Evolutionary conservation across 139 green algal species (phyloP), one percentile per base, ranked within the genome.

Genomic region (Micractinium sp.): DNA sequence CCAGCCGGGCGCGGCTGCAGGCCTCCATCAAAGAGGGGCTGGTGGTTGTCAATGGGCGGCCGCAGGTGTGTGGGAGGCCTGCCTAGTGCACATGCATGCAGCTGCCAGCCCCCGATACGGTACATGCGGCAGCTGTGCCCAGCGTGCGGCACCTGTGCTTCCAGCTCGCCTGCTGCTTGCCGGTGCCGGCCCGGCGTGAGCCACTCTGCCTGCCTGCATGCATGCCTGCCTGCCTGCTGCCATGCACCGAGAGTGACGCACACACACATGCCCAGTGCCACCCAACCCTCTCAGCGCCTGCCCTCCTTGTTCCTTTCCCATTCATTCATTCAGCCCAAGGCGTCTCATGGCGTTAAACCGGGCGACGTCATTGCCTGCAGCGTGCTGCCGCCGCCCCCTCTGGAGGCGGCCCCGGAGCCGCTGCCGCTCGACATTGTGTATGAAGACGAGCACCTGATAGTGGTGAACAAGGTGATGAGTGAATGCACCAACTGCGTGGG

Each of bases 361-460:
- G 97, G 97, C 0, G 97, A 99, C 89, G 22, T 76, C 1, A 91
- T 99, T 13, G 41, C 36, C 0, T 94, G 88, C 86, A 35, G 3
- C 29, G 71, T 98, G 61, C 88, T 90, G 74, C 89, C 92, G 27
- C 91, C 93, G 38, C 89, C 91, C 23, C 93, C 94, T 19, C 79
- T 95, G n/a, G 90, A 94, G 79, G 96, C 93, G 78, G 56, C 53
- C 12, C 96, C 94, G 20, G 93, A 97, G 91, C 88, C 92, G 56
- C 97, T 99, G 15, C 95, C 96, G 0, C 89, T 99, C 69, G 93
- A 98, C 56, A 91, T 99, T 3, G 91, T 98, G 12, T 98, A 97
- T 84, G 97, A 99, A 88, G 98, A 99, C 89, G 94, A 96, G 0
- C 88, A 98, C 88, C 39, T 99, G 23, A 88, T 99, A 2, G 97